Percentiles rank a stretch among this genome's conserved stretches.
Conservation (phyloP, 805 yeast species). For the Candida methanosorbosa region DNA sequence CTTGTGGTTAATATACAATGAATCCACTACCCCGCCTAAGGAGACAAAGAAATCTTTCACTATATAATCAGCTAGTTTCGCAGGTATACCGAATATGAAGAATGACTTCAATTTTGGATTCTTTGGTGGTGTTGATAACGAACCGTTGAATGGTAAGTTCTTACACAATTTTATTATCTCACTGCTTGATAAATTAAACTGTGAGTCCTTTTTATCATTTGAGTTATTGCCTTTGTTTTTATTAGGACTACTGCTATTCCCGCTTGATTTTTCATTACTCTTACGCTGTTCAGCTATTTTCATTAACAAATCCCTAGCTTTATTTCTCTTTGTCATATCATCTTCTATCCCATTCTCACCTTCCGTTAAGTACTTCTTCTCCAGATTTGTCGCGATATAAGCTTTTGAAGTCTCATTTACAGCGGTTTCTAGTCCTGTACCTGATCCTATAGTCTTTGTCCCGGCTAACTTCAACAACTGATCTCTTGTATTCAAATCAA, state of each 20-base stretch:
- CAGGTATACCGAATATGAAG: conserved; percentile 68
- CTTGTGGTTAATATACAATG: conserved; percentile 42
- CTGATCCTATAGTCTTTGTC: conserved; percentile 19
- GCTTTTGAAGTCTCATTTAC: conserved; percentile 35
- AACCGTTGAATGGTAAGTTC: conserved; percentile 63
- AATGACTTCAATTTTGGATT: conserved; percentile 42
- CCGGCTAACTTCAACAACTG: conserved; percentile 71
- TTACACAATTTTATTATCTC: conserved; percentile 46
- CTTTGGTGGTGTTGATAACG: conserved; percentile 31
- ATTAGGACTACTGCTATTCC: conserved; percentile 5
- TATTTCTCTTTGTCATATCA: conserved; percentile 11
- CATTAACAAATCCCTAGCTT: conserved; percentile 43
- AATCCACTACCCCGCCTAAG: conserved; percentile 36
- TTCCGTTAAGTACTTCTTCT: conserved; percentile 20
- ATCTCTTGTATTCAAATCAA: conserved; percentile 75
- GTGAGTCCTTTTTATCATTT: conserved; percentile 4
- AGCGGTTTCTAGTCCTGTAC: conserved; percentile 23
- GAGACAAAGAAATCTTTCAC: conserved; percentile 42
- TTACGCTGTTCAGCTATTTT: conserved; percentile 30
- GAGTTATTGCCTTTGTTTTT: conserved; percentile 3
- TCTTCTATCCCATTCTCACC: conserved; percentile 16
- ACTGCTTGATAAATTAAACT: conserved; percentile 14
- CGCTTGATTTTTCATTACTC: background rate
- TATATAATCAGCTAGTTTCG: conserved; percentile 55
- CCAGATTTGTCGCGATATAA: conserved; percentile 44